phyloP scores from a whole-genome alignment of 805 yeast genomes.

The Blastobotrys terrestris region DNA sequence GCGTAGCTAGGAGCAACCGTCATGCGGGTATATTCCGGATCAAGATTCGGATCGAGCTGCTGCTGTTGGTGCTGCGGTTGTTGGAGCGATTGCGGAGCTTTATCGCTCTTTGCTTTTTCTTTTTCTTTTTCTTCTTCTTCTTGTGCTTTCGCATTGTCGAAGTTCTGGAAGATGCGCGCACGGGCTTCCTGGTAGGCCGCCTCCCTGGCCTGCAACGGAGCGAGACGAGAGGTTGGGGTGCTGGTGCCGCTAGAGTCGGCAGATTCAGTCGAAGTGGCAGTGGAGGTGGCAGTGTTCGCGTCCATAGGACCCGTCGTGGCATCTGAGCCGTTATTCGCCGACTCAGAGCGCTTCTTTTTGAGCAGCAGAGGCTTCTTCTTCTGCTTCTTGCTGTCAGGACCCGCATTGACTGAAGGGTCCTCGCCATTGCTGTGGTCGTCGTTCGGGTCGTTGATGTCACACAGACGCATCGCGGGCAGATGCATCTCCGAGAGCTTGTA shows the following conservation, averaged over 20 bases:
- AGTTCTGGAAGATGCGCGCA: constrained; percentile 34
- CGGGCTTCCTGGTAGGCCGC: constrained; percentile 37
- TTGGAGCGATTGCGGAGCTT: too few species aligned
- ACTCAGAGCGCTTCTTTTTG: constrained; percentile 1
- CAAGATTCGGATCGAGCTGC: neutral
- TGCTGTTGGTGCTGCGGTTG: neutral
- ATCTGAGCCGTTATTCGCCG: neutral
- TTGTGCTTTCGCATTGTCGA: constrained; percentile 1
- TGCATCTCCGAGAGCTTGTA: constrained; percentile 29
- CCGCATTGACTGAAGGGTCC: neutral
- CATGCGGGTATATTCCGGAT: constrained; percentile 5
- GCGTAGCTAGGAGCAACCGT: neutral
- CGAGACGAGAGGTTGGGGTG: constrained; percentile 11
- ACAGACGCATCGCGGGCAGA: constrained; percentile 3
- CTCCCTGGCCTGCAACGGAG: constrained; percentile 30
- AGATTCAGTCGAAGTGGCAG: constrained; percentile 4
- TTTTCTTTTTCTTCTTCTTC: constrained; percentile 5
- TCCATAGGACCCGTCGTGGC: neutral
- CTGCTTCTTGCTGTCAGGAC: constrained; percentile 2
- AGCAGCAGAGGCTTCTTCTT: constrained; percentile 8
- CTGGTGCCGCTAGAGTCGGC: constrained; percentile 19
- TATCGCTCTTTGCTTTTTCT: neutral
- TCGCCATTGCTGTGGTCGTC: neutral
- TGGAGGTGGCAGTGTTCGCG: neutral
- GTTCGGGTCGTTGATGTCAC: neutral